phyloP scores from a whole-genome alignment of 305 asterid species.

The Fraxinus albicans region DNA sequence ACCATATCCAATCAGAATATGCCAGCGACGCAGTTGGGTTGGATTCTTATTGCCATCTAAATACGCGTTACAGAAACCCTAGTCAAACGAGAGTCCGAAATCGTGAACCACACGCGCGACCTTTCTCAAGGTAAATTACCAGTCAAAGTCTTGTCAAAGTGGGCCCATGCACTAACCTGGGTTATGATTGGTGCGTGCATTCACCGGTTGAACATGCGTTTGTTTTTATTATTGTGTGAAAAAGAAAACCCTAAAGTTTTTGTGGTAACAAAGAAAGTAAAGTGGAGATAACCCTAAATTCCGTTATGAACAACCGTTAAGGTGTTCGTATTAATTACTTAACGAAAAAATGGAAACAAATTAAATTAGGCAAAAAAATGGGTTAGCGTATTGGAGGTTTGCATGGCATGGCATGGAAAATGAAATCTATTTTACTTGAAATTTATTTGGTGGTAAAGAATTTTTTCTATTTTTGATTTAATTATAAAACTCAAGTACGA shows the following conservation, averaged over 20 bases:
- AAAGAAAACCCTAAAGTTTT: constrained; percentile 39
- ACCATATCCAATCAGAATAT: constrained; percentile 18
- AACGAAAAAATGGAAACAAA: neutral
- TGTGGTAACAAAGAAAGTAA: constrained; percentile 31
- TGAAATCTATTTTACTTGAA: neutral
- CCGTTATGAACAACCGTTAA: neutral
- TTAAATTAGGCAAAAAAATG: constrained; percentile 6
- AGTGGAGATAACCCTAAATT: constrained; percentile 37
- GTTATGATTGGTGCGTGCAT: constrained; percentile 32
- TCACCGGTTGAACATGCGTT: neutral
- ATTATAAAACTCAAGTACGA: neutral
- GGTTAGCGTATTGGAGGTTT: constrained; percentile 19
- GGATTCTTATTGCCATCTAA: constrained; percentile 42
- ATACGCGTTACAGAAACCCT: constrained; percentile 36
- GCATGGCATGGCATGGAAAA: neutral
- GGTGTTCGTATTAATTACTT: constrained; percentile 15
- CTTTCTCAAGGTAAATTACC: constrained; percentile 3
- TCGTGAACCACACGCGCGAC: constrained; percentile 29
- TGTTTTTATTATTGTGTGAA: constrained; percentile 3
- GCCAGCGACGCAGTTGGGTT: constrained; percentile 37
- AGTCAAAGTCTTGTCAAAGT: constrained; percentile 30
- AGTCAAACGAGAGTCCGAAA: constrained; percentile 30
- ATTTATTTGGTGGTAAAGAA: neutral
- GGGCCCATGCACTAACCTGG: constrained; percentile 27
- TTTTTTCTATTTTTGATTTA: neutral